Evolutionary conservation across 2,329 filamentous ascomycete genomes (phyloP).

Genomic region (Colletotrichum endophyticum): DNA sequence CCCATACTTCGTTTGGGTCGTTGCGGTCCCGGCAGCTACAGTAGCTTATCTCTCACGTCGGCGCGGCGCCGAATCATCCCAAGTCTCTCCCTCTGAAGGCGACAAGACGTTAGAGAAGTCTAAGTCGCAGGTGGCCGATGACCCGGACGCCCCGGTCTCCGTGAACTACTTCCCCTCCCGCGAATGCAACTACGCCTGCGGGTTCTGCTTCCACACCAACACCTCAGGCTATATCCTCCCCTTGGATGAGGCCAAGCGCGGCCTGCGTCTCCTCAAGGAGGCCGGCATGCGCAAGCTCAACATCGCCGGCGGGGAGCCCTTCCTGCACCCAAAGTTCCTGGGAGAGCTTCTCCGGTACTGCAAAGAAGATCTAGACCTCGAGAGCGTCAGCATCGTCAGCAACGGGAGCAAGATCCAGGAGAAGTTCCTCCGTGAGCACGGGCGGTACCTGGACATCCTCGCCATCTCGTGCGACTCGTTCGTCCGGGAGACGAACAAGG

Average conservation of each 20-base stretch:
- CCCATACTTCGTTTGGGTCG: background rate
- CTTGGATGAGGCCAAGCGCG: conserved; percentile 45
- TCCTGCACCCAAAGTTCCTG: conserved; percentile 51
- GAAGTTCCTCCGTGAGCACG: conserved; percentile 45
- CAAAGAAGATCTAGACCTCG: conserved; percentile 52
- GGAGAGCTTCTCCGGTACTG: conserved; percentile 48
- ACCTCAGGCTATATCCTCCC: conserved; percentile 48
- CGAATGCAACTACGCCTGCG: conserved; percentile 37
- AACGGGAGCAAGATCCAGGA: conserved; percentile 55
- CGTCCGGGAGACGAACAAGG: conserved; percentile 50
- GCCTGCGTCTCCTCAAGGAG: conserved; percentile 47
- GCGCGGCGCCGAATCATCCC: background rate
- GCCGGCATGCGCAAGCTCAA: conserved; percentile 62
- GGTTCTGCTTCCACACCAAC: conserved; percentile 63
- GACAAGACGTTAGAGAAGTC: background rate
- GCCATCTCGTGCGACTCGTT: conserved; percentile 63
- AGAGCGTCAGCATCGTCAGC: conserved; percentile 58
- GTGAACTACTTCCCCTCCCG: conserved; percentile 21
- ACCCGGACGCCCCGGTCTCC: conserved; percentile 10
- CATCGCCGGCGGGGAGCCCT: conserved; percentile 60
- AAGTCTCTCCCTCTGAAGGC: background rate
- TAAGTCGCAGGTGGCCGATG: background rate
- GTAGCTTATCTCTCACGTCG: background rate
- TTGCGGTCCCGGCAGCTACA: background rate
- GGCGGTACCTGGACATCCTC: conserved; percentile 54